Percentiles rank a stretch among this genome's conserved stretches.
Conservation (phyloP, 768 basidiomycete genomes). For the Hericium alpestre region DNA sequence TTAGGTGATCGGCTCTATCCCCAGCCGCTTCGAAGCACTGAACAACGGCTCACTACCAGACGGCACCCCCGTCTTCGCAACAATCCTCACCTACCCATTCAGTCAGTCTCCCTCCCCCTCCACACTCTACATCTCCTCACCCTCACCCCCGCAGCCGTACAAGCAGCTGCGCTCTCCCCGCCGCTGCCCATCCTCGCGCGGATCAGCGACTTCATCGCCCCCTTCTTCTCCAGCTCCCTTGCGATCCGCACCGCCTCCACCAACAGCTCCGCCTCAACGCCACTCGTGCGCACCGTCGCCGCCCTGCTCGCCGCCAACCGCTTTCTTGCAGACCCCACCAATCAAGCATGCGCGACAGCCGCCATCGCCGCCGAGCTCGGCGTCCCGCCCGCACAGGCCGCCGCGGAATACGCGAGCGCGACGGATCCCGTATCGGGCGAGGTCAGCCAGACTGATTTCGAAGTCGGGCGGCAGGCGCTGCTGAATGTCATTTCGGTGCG, state of each 20-base stretch:
- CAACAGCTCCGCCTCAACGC: background rate
- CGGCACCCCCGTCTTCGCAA: constrained; percentile 1
- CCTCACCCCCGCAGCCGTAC: background rate
- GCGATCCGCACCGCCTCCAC: background rate
- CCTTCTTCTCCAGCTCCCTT: constrained; percentile 1
- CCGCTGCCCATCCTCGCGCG: constrained; percentile 3
- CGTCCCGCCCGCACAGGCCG: background rate
- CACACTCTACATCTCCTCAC: background rate
- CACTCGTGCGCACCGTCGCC: background rate
- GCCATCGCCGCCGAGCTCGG: constrained; percentile 1
- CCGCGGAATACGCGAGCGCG: background rate
- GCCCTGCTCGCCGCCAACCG: constrained; percentile 1
- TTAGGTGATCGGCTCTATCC: background rate
- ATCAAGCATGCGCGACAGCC: background rate
- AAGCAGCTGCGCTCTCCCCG: background rate
- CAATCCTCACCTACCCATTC: constrained; percentile 4
- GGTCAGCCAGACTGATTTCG: background rate
- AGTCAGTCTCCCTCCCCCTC: background rate
- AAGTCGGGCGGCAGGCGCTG: background rate
- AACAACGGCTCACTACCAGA: background rate
- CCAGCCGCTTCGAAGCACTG: background rate
- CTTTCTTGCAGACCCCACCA: constrained; percentile 1
- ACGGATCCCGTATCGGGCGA: background rate
- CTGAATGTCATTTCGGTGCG: constrained; percentile 1
- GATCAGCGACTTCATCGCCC: constrained; percentile 2